Evolutionary conservation across 2,329 filamentous ascomycete genomes (phyloP).

Genomic region (Teratosphaeria epicoccoides): DNA sequence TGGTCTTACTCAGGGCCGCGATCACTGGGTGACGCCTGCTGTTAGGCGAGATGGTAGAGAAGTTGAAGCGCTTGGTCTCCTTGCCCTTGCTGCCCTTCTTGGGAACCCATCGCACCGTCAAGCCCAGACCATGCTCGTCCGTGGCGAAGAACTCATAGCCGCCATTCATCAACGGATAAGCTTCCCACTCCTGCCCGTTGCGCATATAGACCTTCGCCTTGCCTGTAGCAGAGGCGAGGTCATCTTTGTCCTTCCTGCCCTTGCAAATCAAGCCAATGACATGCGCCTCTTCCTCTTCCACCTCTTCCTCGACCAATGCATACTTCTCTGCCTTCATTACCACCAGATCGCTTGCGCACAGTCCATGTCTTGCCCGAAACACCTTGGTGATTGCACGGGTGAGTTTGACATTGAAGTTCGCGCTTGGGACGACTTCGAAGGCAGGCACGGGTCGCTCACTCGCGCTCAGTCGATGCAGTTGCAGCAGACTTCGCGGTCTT

Average conservation of each 20-base stretch:
- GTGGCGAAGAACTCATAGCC: constrained; percentile 48
- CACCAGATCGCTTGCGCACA: constrained; percentile 60
- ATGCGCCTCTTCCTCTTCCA: constrained; percentile 44
- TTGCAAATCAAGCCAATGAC: constrained; percentile 59
- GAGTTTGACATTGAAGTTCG: constrained; percentile 47
- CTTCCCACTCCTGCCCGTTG: constrained; percentile 37
- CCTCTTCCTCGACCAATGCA: constrained; percentile 32
- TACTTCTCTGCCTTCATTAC: constrained; percentile 63
- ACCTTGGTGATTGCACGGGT: constrained; percentile 53
- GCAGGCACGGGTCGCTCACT: constrained; percentile 49
- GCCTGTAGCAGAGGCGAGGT: constrained; percentile 42
- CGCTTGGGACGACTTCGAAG: constrained; percentile 59
- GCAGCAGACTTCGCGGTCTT: constrained; percentile 58
- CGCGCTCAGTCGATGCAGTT: constrained; percentile 56
- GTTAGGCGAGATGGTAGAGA: constrained; percentile 63
- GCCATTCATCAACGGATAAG: constrained; percentile 32
- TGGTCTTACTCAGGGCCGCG: constrained; percentile 53
- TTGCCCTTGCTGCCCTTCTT: constrained; percentile 31
- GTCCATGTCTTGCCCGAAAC: constrained; percentile 51
- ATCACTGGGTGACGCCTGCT: constrained; percentile 64
- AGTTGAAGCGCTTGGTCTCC: constrained; percentile 49
- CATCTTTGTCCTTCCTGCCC: constrained; percentile 36
- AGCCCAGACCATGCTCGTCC: constrained; percentile 47
- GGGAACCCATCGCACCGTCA: constrained; percentile 60
- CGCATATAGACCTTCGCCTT: constrained; percentile 59